Percentiles rank a stretch among this genome's conserved stretches.
phyloP scores from a whole-genome alignment of 1,284 basidiomycete species.

The Microbotryum saponariae region DNA sequence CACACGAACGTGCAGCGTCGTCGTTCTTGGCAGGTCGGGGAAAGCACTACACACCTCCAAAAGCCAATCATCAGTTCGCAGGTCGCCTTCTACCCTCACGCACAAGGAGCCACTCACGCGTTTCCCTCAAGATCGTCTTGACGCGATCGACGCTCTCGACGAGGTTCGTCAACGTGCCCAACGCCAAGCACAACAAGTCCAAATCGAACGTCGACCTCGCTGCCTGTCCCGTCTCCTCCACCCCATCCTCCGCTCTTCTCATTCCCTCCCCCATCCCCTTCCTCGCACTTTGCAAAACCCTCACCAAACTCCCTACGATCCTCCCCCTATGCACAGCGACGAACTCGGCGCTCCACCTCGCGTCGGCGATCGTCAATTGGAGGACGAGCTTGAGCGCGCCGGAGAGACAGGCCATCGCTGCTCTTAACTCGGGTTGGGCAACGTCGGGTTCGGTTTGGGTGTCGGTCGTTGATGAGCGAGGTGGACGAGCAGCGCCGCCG shows the following conservation, averaged over 20 bases:
- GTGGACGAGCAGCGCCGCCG: background rate
- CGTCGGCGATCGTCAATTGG: conserved; percentile 9
- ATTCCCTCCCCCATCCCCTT: background rate
- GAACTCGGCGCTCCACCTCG: conserved; percentile 9
- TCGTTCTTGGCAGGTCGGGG: conserved; percentile 1
- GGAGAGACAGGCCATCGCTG: conserved; percentile 1
- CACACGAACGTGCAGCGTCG: conserved; percentile 11
- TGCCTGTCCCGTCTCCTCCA: background rate
- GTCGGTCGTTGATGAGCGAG: background rate
- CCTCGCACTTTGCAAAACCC: background rate
- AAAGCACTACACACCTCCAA: background rate
- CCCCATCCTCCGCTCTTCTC: background rate
- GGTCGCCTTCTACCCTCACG: background rate
- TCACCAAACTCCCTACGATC: conserved; percentile 5
- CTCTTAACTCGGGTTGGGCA: background rate
- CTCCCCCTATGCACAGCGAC: background rate
- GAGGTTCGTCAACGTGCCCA: conserved; percentile 27
- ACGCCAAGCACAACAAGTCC: conserved; percentile 21
- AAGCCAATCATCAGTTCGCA: background rate
- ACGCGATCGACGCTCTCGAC: conserved; percentile 10
- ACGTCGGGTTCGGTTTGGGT: background rate
- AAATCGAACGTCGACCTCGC: conserved; percentile 4
- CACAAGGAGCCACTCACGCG: conserved; percentile 8
- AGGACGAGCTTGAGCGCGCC: conserved; percentile 1
- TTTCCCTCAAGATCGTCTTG: conserved; percentile 8